Percentiles rank a stretch among this genome's conserved stretches.
Conservation (phyloP, 1,139 yeast species). For the Kodamaea fungicola region DNA sequence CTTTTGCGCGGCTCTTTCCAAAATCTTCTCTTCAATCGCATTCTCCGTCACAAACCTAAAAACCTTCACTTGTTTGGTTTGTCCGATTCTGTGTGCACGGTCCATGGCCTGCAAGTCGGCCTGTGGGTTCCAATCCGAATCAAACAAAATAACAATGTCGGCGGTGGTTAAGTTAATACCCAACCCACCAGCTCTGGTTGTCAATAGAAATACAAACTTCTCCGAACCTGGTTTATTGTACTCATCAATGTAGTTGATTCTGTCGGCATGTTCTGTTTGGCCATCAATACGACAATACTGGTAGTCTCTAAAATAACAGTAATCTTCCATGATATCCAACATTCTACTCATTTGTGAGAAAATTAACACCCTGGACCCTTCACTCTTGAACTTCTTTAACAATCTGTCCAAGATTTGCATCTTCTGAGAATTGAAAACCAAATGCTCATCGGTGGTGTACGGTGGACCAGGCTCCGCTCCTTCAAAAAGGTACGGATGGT, state of each 20-base stretch:
- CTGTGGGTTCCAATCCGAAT: constrained; percentile 86
- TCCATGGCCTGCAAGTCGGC: constrained; percentile 89
- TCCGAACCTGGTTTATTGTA: constrained; percentile 68
- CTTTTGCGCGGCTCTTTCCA: constrained; percentile 78
- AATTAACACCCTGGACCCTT: constrained; percentile 73
- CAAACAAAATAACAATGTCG: constrained; percentile 69
- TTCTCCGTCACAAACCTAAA: constrained; percentile 74
- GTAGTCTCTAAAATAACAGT: constrained; percentile 64
- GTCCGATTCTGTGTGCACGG: constrained; percentile 85
- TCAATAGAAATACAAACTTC: constrained; percentile 66
- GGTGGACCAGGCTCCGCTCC: constrained; percentile 92
- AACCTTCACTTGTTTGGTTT: constrained; percentile 75
- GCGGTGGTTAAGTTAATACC: constrained; percentile 79
- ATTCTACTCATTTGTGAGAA: constrained; percentile 82
- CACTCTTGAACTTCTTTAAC: constrained; percentile 56
- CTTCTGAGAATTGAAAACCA: constrained; percentile 68
- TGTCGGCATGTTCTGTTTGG: constrained; percentile 73
- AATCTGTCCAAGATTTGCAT: constrained; percentile 69
- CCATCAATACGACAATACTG: constrained; percentile 80
- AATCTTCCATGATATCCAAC: constrained; percentile 76
- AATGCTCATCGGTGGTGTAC: constrained; percentile 77
- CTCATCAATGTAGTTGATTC: constrained; percentile 73
- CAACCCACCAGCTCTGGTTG: constrained; percentile 86
- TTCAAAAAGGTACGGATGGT: constrained; percentile 78
- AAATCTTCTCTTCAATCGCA: constrained; percentile 77